Percentiles rank a stretch among this genome's conserved stretches.
phyloP scores from a whole-genome alignment of 306 rosid genomes.

The Acacia acuminata region DNA sequence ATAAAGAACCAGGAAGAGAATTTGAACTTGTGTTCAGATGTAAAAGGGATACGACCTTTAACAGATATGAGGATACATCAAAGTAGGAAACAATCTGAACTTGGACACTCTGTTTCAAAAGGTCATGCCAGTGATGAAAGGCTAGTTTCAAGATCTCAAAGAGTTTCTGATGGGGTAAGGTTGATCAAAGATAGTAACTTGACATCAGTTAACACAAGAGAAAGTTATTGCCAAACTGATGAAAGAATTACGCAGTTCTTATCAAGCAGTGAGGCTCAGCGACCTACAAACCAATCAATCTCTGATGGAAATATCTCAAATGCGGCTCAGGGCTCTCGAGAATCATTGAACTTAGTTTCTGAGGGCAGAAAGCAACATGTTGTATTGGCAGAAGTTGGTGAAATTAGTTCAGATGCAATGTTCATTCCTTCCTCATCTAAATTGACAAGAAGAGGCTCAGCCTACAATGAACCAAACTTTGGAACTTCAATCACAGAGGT shows the following conservation, averaged over 20 bases:
- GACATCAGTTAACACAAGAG: conserved; percentile 44
- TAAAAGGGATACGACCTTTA: conserved; percentile 23
- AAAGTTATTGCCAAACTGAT: conserved; percentile 52
- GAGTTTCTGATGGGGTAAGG: conserved; percentile 40
- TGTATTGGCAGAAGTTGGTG: conserved; percentile 40
- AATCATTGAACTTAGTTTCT: conserved; percentile 42
- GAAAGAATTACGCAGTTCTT: conserved; percentile 43
- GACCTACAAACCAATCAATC: conserved; percentile 17
- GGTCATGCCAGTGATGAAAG: conserved; percentile 46
- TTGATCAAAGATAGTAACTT: conserved; percentile 43
- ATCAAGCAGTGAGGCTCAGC: conserved; percentile 39
- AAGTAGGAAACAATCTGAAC: conserved; percentile 54
- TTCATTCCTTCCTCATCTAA: conserved; percentile 64
- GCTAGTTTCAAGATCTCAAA: conserved; percentile 42
- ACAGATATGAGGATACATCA: conserved; percentile 45
- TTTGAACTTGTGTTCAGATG: conserved; percentile 40
- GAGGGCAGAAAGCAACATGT: conserved; percentile 39
- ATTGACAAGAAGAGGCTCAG: conserved; percentile 44
- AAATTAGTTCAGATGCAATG: conserved; percentile 45
- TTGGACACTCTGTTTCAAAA: conserved; percentile 36
- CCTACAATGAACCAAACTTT: conserved; percentile 33
- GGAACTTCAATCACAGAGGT: conserved; percentile 39
- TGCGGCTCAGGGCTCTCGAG: conserved; percentile 46
- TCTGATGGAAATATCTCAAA: conserved; percentile 32
- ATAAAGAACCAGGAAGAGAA: conserved; percentile 40